Percentiles rank a stretch among this genome's conserved stretches.
These are phyloP conservation scores for Triglochin maritima DNA, from an alignment of 106 monocot genomes.

Conservation along the genomic window DNA sequence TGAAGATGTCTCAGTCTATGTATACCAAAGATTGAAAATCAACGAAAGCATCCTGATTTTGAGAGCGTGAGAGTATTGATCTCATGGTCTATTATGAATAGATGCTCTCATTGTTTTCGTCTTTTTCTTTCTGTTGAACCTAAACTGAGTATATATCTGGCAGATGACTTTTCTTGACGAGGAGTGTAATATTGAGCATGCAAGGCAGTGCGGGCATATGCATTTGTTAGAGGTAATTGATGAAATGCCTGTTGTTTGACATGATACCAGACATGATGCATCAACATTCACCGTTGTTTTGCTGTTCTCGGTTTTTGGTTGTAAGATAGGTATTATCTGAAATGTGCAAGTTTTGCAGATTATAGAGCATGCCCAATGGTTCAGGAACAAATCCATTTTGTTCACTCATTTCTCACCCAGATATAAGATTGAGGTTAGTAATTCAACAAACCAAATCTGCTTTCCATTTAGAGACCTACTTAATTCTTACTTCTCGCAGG, in stretches of 20 bases:
- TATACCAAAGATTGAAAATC: too few relatives aligned
- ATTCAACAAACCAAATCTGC: background rate
- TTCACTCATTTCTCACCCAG: conserved; percentile 96
- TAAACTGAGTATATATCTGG: background rate
- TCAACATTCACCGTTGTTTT: background rate
- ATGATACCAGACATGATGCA: background rate
- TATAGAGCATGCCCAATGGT: conserved; percentile 82
- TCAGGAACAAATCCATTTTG: conserved; percentile 78
- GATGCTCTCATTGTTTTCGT: too few relatives aligned
- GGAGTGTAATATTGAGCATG: conserved; percentile 54
- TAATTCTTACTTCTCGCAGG: conserved; percentile 24
- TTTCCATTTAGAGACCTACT: background rate
- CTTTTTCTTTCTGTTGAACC: too few relatives aligned
- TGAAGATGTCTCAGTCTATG: too few relatives aligned
- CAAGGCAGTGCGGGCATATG: conserved; percentile 71
- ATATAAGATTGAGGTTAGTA: conserved; percentile 68
- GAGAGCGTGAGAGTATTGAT: too few relatives aligned
- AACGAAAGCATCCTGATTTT: too few relatives aligned
- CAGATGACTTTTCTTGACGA: conserved; percentile 79
- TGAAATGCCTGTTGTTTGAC: too few relatives aligned
- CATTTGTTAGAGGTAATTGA: conserved; percentile 70
- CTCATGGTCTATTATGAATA: too few relatives aligned
- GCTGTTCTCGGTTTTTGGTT: background rate
- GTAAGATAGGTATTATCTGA: background rate
- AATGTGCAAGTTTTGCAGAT: conserved; percentile 31